Base-by-base conservation (phyloP, 2,329 filamentous ascomycete genomes). In the Chaetomium sp. region DNA sequence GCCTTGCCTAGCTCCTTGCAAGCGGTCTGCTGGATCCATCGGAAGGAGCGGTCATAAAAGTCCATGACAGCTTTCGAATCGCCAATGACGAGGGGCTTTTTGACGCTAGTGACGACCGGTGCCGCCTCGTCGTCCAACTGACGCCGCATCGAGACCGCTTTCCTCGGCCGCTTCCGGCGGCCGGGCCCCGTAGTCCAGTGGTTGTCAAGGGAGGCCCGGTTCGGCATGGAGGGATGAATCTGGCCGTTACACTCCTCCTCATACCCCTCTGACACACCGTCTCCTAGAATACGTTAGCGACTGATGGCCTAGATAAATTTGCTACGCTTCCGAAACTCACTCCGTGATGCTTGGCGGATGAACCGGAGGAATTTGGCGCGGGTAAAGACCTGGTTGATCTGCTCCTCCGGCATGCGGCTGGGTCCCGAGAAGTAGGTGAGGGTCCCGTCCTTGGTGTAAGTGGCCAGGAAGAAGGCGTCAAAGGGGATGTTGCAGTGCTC, bases 1-100 rank as follows among this genome's bases (percentile, higher is more conserved):
- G 81, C 84, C 67, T 90, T 91, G 37, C 83, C 83, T 52, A 90
- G 84, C 33, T 84, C 72, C 69, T 90, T 90, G 71, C 85, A 86
- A 6, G 84, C 80, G 1, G 82, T 79, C 63, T 91, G 87, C 64
- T 90, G 86, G 62, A 86, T 80, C 56, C 80, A 79, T 59, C 80
- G 81, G 66, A 89, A 83, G 0, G 82, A 73, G 42, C 78, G 75
- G 48, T 79, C 74, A 61, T 87, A 86, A 59, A 85, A 85, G 7
- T 74, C 74, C 71, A 78, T 79, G 1, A 87, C 74, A 1, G 77
- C 77, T 2, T 76, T 69, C 1, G 73, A 67, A 57, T 86, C 77
- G 19, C 78, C 75, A 46, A 87, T 78, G 42, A 70, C 72, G 44
- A 87, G 74, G 1, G 71, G 68, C 46, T 68, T 74, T 52, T 72